phyloP scores from a whole-genome alignment of 495 filamentous ascomycete species.

The Staphylotrichum longicolle region DNA sequence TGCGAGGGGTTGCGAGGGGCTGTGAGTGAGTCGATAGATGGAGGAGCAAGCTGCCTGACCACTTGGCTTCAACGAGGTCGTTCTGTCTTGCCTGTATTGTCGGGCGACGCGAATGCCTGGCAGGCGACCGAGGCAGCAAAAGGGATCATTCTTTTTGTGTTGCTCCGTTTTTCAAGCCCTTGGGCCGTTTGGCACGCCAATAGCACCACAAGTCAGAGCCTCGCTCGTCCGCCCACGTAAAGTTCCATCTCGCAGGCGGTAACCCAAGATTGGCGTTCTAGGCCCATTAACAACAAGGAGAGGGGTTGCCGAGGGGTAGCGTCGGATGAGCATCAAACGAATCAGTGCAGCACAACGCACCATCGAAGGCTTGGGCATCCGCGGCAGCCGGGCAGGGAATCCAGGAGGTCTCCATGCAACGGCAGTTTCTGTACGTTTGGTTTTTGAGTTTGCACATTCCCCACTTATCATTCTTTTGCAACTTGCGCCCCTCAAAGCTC shows the following conservation, averaged over 20 bases:
- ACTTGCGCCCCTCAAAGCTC: not conserved
- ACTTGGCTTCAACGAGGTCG: constrained; percentile 21
- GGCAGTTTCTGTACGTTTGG: not conserved
- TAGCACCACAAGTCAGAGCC: constrained; percentile 6
- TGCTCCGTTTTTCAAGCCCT: too few relatives aligned
- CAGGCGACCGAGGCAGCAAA: not conserved
- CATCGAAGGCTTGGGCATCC: constrained; percentile 17
- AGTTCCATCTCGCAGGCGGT: constrained; percentile 4
- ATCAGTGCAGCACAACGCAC: constrained; percentile 23
- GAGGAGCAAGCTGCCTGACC: constrained; percentile 17
- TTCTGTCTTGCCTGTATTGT: not conserved
- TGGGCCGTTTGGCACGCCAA: constrained; percentile 12
- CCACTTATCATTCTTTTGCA: too few relatives aligned
- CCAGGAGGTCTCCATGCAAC: too few relatives aligned
- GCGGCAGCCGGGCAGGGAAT: not conserved
- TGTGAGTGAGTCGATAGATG: not conserved
- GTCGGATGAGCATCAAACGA: constrained; percentile 27
- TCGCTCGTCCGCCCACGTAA: not conserved
- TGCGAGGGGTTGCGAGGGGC: not conserved
- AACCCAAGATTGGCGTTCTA: constrained; percentile 13
- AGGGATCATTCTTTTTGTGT: not conserved
- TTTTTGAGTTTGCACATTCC: not conserved
- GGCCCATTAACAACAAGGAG: constrained; percentile 14
- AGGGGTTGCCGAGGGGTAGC: constrained; percentile 28
- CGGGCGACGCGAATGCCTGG: not conserved